Evolutionary conservation across 2,329 filamentous ascomycete genomes (phyloP), one percentile per base, ranked within the genome.

Genomic region (Didymella exigua): DNA sequence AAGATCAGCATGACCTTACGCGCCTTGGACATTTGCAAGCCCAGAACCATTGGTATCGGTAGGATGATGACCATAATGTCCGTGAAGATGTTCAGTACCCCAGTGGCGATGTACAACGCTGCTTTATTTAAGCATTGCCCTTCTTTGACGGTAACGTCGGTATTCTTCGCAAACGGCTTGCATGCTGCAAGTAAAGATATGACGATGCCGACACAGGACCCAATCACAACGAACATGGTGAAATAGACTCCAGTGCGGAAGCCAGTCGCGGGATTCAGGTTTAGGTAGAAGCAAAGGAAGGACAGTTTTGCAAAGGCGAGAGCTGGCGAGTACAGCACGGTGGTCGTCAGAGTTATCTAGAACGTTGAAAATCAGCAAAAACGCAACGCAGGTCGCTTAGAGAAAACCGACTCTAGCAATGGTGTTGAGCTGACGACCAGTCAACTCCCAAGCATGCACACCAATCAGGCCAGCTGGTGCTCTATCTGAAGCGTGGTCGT

Each of bases 171-270:
- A 26, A 66, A 59, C 13, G 55, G 63, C 19, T 16, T 45, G 53
- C 63, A 66, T 19, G 63, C 50, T 48, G 56, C 56, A 18, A 64
- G 49, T 24, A 64, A 47, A 11, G 63, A 57, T 42, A 66, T 26
- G 36, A 62, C 53, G 4, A 62, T 53, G 41, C 56, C 58, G 29
- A 63, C 31, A 31, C 56, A 59, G 24, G 54, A 64, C 10, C 57
- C 53, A 24, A 64, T 24, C 4, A 64, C 56, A 30, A 66, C 46
- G n/a, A 62, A 60, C 49, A 61, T 64, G 31, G 55, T 60, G n/a
- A 56, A 23, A 26, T 50, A 49, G 1, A 61, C 58, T 18, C 51
- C 18, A 10, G 31, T 53, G 30, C 48, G 55, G 16, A 61, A 61
- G 2, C 43, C 13, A 18, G 31, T n/a, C 1, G 16, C 34, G 2